Base-by-base conservation (phyloP, 1,284 basidiomycete genomes). In the Ustilago vetiveriae region DNA sequence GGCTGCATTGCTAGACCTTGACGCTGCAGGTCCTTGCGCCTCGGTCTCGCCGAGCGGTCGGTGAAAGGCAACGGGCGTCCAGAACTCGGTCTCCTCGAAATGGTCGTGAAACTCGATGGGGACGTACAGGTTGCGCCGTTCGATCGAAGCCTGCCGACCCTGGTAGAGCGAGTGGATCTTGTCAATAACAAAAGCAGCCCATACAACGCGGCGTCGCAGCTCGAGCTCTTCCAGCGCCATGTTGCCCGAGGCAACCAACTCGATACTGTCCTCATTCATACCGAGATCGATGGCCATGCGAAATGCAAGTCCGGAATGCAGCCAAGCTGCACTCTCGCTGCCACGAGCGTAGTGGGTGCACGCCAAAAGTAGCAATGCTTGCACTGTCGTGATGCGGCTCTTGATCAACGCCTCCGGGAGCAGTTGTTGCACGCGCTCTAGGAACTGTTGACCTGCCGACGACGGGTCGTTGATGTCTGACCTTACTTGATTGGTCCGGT, bases 131-230 rank as follows among this genome's bases (percentile, higher is more conserved):
- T 69, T 59, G 16, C 54, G 55, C 22, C 73, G 42, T 4, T 57
- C 67, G 30, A 81, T 74, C 19, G 63, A 62, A 17, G 72, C 67
- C 11, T 79, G 57, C 26, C 79, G 58, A 16, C 79, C 79, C 55
- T 81, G 79, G 36, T 81, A 81, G 23, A 81, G 62, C 11, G 77
- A 79, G 36, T 75, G 69, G 50, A 81, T 74, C 68, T 81, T 81
- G 75, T 81, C 79, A 29, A 73, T 39, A 10, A 36, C 36, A 58
- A 65, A 81, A 11, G 72, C 71, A 9, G 72, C 78, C 72, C 76
- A 78, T 7, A 79, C 70, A 3, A 79, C 67, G 6, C 77, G 50
- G 7, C 76, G 46, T 13, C 78, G 62, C 40, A 80, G 66, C 56
- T 79, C 79, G 33, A 75, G 54, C 46, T 78, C 74, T 41, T 75